Base-by-base conservation (phyloP, 306 rosid genomes). In the Lathyrus oleraceus region DNA sequence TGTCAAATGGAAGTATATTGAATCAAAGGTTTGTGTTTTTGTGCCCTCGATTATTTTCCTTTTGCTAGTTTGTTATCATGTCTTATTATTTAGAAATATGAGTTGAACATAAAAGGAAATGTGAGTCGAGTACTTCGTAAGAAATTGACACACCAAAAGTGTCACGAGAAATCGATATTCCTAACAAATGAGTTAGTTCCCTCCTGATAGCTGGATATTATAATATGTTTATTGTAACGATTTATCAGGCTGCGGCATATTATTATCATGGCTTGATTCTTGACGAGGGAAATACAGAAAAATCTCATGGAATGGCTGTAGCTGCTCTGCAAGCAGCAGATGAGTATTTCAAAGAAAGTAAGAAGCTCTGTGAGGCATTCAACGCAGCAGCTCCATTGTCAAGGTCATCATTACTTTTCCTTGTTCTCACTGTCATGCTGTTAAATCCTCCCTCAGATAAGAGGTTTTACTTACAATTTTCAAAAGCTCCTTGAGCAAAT, bases 241-340 rank as follows among this genome's bases (percentile, higher is more conserved):
- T 73, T 80, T 54, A 76, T 76, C 85, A 95, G 99, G 96, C 99
- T 79, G 96, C 88, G 5, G 99, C 99, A 43, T 95, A 95, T 71
- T 95, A 95, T 79, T 95, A 95, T 76, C 99, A 95, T 57, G 99
- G 99, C 38, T 74, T 89, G 78, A 95, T 91, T 80, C 99, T 95
- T 69, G 99, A 95, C 63, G 99, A 95, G 88, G 99, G 99, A 45
- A 91, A 95, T 82, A 95, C 97, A 0, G 99, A 95, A 82, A 89
- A 91, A 65, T 89, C 91, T 65, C 97, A 95, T 57, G 97, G 95
- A 65, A 89, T 89, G 96, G 99, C 99, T 74, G 99, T 87, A 52
- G 97, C 99, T 56, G 96, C 99, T 74, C 79, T 95, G 79, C 97
- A 95, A 85, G 99, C 99, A 8, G 88, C 97, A 0, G 99, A 95